Evolutionary conservation across 2,329 filamentous ascomycete genomes (phyloP), one percentile per base, ranked within the genome.

Genomic region (Plectosphaerella cucumerina): DNA sequence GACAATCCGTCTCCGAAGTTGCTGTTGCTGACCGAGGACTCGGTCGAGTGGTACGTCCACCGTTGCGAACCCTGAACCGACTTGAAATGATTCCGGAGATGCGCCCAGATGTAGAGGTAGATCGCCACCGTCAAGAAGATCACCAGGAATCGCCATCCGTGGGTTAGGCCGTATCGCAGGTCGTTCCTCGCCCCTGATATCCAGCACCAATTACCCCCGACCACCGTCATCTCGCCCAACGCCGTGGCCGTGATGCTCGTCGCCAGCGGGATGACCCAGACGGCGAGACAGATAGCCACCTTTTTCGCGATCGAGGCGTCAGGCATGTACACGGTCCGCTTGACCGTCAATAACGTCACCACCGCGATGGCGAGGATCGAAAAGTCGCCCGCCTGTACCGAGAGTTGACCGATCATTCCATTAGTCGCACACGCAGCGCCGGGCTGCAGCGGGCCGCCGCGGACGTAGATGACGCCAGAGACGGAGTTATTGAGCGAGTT

Each of bases 141-240:
- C 37, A 75, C 70, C 15, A 65, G 62, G 47, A 75, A 66, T 6
- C 73, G 68, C 73, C 72, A 75, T 39, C 67, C 72, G 50, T 76
- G 73, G 0, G 70, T 71, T 46, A 76, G 61, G 2, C 60, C 66
- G 51, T 76, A 76, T 22, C 73, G 68, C n/a, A 74, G 61, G 12
- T 66, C 67, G 22, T 62, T 56, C n/a, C 66, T 60, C 3, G 62
- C 55, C 12, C 61, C 54, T 12, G 64, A 59, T 52, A 76, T 75
- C 73, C 73, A 76, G 58, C 73, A 76, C 73, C 73, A 76, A 51
- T 76, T 75, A 1, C 73, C 73, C 4, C 70, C 71, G 2, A 74
- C 68, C 14, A 31, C 12, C 23, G 44, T 35, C 44, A 47, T 47
- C 64, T 68, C 54, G 21, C 61, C 53, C 54, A 65, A 57, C n/a